Percentiles rank a stretch among this genome's conserved stretches.
These are phyloP conservation scores for Lotmaria passim DNA, from an alignment of 208 protist genomes.

Conservation along the genomic window DNA sequence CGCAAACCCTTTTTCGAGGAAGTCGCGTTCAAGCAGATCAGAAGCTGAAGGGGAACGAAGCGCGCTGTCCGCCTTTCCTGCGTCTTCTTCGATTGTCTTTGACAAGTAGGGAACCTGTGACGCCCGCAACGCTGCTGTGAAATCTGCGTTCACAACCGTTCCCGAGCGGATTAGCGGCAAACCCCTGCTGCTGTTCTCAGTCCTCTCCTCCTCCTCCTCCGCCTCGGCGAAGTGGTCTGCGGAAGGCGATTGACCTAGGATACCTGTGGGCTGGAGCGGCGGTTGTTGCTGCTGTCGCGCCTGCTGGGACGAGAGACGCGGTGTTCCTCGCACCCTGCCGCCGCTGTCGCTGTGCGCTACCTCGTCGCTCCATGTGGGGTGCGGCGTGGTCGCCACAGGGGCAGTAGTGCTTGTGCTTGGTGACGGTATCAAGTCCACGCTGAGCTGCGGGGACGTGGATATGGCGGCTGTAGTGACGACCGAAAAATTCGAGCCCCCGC, in stretches of 20 bases:
- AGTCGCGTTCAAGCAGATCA: too few species aligned
- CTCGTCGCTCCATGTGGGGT: neutral
- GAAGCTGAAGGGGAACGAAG: too few species aligned
- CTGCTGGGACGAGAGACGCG: neutral
- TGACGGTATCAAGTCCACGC: conserved; percentile 31
- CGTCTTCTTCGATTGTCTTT: neutral
- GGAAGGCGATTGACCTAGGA: conserved; percentile 2
- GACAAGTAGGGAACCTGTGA: conserved; percentile 16
- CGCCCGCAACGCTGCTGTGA: neutral
- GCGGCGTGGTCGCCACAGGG: neutral
- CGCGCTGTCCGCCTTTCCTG: too few species aligned
- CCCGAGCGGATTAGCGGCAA: too few species aligned
- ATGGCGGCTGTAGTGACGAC: neutral
- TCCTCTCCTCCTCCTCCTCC: neutral
- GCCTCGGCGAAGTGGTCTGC: neutral
- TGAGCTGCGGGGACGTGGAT: conserved; percentile 5
- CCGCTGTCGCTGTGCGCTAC: neutral
- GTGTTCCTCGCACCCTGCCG: neutral
- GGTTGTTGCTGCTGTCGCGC: neutral
- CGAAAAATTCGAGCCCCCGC: neutral
- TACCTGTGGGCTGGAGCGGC: neutral
- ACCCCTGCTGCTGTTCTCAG: neutral
- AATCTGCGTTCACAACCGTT: neutral
- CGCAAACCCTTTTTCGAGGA: too few species aligned
- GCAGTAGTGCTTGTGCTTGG: neutral